Percentiles rank a stretch among this genome's conserved stretches.
Evolutionary conservation across 176 grass and related monocot genomes (phyloP).

Genomic region (Triticum urartu): DNA sequence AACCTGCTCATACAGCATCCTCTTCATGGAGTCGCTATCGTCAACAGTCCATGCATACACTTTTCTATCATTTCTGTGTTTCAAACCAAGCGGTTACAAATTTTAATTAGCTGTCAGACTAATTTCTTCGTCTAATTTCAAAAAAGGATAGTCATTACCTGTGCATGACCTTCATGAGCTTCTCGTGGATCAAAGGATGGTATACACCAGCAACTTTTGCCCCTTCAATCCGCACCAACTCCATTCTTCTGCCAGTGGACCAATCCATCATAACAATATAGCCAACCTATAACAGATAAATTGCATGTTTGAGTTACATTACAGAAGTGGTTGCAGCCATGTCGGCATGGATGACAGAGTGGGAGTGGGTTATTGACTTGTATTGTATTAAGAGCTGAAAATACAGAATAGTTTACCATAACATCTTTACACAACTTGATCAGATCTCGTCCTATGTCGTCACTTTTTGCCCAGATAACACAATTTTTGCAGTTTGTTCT

Average conservation of each 20-base stretch:
- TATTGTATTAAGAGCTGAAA: not conserved
- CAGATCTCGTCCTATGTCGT: constrained; percentile 52
- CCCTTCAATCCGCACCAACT: constrained; percentile 67
- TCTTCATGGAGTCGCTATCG: constrained; percentile 67
- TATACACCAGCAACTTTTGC: constrained; percentile 81
- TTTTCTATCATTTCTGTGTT: constrained; percentile 62
- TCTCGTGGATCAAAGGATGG: constrained; percentile 63
- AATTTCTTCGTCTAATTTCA: not conserved
- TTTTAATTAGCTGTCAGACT: not conserved
- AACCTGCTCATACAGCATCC: constrained; percentile 68
- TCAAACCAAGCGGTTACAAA: not conserved
- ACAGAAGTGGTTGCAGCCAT: not conserved
- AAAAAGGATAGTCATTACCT: constrained; percentile 32
- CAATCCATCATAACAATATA: constrained; percentile 94
- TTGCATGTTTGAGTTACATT: not conserved
- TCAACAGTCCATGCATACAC: constrained; percentile 97
- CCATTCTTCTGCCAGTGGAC: constrained; percentile 50
- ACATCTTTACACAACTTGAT: constrained; percentile 63
- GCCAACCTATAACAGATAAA: constrained; percentile 61
- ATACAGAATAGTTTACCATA: constrained; percentile 41
- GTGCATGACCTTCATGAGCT: constrained; percentile 58
- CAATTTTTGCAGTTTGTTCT: constrained; percentile 68
- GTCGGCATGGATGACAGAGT: not conserved
- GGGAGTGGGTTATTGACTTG: not conserved
- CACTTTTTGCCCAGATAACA: constrained; percentile 83